Evolutionary conservation across 2,329 filamentous ascomycete genomes (phyloP), one percentile per base, ranked within the genome.

Genomic region (Hymenoscyphus fructigenus): DNA sequence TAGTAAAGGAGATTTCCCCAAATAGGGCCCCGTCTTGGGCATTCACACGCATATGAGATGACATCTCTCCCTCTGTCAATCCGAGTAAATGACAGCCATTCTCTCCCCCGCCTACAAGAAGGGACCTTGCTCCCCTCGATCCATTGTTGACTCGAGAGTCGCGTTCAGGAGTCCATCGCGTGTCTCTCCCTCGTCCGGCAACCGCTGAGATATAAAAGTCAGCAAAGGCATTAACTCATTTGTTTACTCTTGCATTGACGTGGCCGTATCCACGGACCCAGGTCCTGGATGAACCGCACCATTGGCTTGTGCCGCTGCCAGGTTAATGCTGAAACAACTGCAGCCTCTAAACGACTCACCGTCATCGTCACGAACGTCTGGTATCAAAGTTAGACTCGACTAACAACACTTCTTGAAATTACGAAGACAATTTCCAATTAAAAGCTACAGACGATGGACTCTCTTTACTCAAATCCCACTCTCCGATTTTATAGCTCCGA

Each of bases 161-260:
- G 55, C 55, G 55, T 57, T n/a, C 9, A 50, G 5, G 12, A n/a
- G 28, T 20, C n/a, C 55, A 57, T 57, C 55, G 28, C 28, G 55
- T 57, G n/a, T 3, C 28, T 32, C 29, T 57, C 29, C 55, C 28
- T 57, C 55, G 36, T 36, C 34, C 34, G 34, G 34, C 23, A 56
- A 56, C 23, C 53, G 29, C 44, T 56, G 17, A 29, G 29, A 57
- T 32, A 57, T 34, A 32, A 29, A 32, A 57, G 26, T 57, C 55
- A 34, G 55, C 55, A 57, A 57, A 57, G 55, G 55, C 55, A 57
- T 57, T 34, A 57, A 57, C 9, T 26, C 47, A 53, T 23, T 32
- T 57, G 55, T 57, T 57, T 57, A 57, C 55, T 57, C 29, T 20
- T 32, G 55, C 55, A 57, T 57, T 57, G 55, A 57, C 55, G 55